Conservation (phyloP, 345 rosid species). For the Rhodomyrtus tomentosa region DNA sequence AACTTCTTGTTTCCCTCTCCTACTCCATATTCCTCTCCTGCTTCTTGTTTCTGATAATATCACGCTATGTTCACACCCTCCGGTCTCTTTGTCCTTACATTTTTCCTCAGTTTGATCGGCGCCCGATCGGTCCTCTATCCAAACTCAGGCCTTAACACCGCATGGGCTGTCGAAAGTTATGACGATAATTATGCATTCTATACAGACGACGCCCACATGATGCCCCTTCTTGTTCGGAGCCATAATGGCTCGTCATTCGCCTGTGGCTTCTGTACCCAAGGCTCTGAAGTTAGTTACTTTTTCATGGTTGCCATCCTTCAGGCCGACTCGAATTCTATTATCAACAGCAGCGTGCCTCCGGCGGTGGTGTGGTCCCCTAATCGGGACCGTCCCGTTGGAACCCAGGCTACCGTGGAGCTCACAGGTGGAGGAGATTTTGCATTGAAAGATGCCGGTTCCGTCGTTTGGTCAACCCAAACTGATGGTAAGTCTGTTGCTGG, state of each 20-base stretch:
- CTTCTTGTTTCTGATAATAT: too few species aligned
- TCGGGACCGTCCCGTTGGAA: background rate
- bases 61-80: too few species aligned
- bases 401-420: background rate
- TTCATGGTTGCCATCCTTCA: background rate
- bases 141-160: too few species aligned
- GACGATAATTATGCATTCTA: too few species aligned
- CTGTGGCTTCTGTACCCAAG: background rate
- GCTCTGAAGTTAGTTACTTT: background rate
- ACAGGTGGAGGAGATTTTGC: background rate
- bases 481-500: background rate
- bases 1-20: background rate
- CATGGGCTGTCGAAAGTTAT: too few species aligned
- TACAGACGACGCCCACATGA: too few species aligned
- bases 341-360: background rate
- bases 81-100: too few species aligned
- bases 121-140: too few species aligned
- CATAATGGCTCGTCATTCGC: background rate
- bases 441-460: background rate
- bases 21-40: background rate
- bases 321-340: background rate
- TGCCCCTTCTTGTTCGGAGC: background rate
- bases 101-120: too few species aligned
- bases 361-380: slow-evolving; percentile 18
- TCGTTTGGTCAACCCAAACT: slow-evolving; percentile 9